Evolutionary conservation across 78 protist genomes (phyloP), one percentile per base, ranked within the genome.

Genomic region (Dictyostelium firmibasis): DNA sequence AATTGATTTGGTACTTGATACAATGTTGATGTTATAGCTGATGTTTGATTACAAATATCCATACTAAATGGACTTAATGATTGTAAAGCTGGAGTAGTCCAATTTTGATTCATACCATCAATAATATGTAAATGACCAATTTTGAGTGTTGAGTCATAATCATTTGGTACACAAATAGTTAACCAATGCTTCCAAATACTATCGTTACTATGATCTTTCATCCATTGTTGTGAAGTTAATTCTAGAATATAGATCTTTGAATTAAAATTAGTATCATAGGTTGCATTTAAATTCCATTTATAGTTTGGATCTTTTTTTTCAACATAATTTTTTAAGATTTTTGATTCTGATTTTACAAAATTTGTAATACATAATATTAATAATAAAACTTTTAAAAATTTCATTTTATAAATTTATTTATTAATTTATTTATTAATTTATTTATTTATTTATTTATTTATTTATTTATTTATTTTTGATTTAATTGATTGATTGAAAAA

Each of bases 1-100:
- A 25, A 29, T 77, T 91, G 95, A 27, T 91, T 91, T 75, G 95
- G 95, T 0, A 44, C 50, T 27, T 81, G 86, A 31, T n/a, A 9
- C 0, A 91, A 14, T 1, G 27, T 11, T 1, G 88, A 29, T 0
- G 47, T 23, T 0, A 91, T 53, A 4, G 35, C 25, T 31, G 38
- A n/a, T 10, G 75, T 27, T 67, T 25, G 38, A 0, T 67, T n/a
- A 27, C 75, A 67, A 27, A 67, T 11, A 27, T 67, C 38, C 33
- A 67, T 27, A 67, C 75, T 29, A 27, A 67, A 67, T 67, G 8
- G 5, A 67, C 14, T 67, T n/a, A 67, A 11, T 5, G 33, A 27
- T 14, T 29, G 23, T 27, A 67, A 11, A 3, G 75, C 27, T 67
- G 75, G 75, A 3, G 11, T 25, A 10, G 75, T 27, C 75, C 75